These are phyloP conservation scores for Monosporozyma servazzii DNA, from an alignment of 805 yeast species.

Conservation along the genomic window DNA sequence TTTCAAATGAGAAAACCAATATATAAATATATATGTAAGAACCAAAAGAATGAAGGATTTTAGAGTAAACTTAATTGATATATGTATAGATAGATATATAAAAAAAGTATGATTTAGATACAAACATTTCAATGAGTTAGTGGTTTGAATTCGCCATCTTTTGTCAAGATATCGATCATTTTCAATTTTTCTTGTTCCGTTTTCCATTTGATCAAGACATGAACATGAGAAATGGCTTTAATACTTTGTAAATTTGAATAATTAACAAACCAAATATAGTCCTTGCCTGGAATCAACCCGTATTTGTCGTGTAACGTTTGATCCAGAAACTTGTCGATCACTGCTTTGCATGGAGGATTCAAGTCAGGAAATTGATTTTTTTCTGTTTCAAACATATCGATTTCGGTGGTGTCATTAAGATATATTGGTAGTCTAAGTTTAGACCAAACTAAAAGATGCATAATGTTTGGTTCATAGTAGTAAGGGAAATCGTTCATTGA, in stretches of 20 bases:
- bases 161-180: constrained; percentile 2
- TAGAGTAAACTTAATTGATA: neutral
- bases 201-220: constrained; percentile 39
- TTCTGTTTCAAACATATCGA: constrained; percentile 42
- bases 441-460: constrained; percentile 61
- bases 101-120: neutral
- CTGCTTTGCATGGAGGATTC: constrained; percentile 35
- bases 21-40: neutral
- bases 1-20: neutral
- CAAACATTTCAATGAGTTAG: neutral
- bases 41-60: neutral
- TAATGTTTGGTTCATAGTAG: constrained; percentile 41
- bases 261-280: constrained; percentile 60
- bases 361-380: constrained; percentile 25
- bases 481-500: constrained; percentile 60
- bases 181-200: constrained; percentile 1
- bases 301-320: constrained; percentile 30
- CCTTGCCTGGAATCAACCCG: constrained; percentile 24
- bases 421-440: constrained; percentile 48
- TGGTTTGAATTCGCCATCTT: constrained; percentile 5
- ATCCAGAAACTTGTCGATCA: constrained; percentile 43
- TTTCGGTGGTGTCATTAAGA: constrained; percentile 27
- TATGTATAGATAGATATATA: no score
- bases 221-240: constrained; percentile 58
- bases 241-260: constrained; percentile 66